Evolutionary conservation across 257 asterid species (phyloP).

Genomic region (Buddleja alternifolia): DNA sequence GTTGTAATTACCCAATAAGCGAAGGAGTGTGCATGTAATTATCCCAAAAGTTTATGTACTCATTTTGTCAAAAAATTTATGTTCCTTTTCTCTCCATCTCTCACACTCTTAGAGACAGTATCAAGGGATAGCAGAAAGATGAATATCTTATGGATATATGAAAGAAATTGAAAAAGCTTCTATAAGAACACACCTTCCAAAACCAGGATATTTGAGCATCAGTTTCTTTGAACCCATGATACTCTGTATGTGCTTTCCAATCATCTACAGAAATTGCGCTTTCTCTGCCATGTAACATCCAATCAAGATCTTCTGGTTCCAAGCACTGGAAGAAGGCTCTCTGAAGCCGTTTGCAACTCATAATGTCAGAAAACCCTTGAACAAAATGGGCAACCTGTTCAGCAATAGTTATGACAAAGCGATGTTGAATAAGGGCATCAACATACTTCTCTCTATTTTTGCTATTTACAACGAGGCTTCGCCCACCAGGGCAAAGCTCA

Average conservation of each 20-base stretch:
- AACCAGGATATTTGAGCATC: slow-evolving; percentile 91
- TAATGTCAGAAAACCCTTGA: slow-evolving; percentile 74
- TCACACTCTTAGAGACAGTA: not conserved
- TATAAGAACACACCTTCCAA: slow-evolving; percentile 75
- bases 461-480: slow-evolving; percentile 66
- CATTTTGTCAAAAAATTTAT: not conserved
- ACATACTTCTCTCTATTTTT: slow-evolving; percentile 75
- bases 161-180: not conserved
- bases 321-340: slow-evolving; percentile 69
- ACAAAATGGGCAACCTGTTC: slow-evolving; percentile 73
- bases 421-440: slow-evolving; percentile 70
- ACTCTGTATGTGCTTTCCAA: slow-evolving; percentile 92
- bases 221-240: slow-evolving; percentile 69
- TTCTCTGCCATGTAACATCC: slow-evolving; percentile 86
- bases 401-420: slow-evolving; percentile 64
- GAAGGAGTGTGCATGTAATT: too few relatives aligned
- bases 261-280: slow-evolving; percentile 79
- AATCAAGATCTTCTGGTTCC: slow-evolving; percentile 78
- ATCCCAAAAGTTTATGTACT: not conserved
- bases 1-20: too few relatives aligned
- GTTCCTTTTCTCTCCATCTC: not conserved
- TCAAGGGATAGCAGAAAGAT: not conserved
- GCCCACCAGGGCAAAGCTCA: slow-evolving; percentile 78
- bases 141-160: not conserved
- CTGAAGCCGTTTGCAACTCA: slow-evolving; percentile 43